Base-by-base conservation (phyloP, 176 grass and related monocot genomes). In the Paspalum notatum region DNA sequence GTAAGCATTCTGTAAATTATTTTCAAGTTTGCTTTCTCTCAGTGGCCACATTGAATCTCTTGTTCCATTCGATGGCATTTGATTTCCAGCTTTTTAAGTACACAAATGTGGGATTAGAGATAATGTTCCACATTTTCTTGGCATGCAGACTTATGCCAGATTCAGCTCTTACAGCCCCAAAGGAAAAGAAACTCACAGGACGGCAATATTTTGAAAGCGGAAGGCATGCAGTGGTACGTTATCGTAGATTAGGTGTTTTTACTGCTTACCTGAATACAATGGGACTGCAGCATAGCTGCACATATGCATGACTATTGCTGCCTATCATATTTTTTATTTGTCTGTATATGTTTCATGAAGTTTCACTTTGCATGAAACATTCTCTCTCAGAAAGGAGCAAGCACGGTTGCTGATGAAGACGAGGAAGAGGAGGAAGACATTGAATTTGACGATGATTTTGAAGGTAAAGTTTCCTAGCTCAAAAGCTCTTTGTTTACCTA, bases 391-490 rank as follows among this genome's bases (percentile, higher is more conserved):
- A 99, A 93, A 95, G 93, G 93, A 62, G 90, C 91, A 84, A 73
- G 75, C 89, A 84, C 90, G 68, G 85, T 87, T 78, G 87, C 72
- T 39, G 97, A 83, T 54, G 92, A 84, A 37, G 92, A 88, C 49
- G 92, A 99, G 60, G 96, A 99, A 58, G 91, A 98, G 58, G 95
- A 97, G 82, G 92, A 99, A 75, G 97, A 96, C 65, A 91, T 93
- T 9, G 93, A 99, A 9, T 88, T 99, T 27, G 93, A 99, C 66
- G 96, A 99, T 54, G 97, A 95, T 77, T 93, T 95, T 79, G 96
- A 99, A 91, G 97, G 97, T 93, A 62, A 80, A 58, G 42, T 68
- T 47, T 91, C 59, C n/a, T 56, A 46, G 3, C 18, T 44, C 13
- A 15, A 52, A 53, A 12, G 42, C 16, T 48, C 22, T 75, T 38